These are phyloP conservation scores for Erodium trifolium DNA, from an alignment of 441 rosid species.

Conservation along the genomic window DNA sequence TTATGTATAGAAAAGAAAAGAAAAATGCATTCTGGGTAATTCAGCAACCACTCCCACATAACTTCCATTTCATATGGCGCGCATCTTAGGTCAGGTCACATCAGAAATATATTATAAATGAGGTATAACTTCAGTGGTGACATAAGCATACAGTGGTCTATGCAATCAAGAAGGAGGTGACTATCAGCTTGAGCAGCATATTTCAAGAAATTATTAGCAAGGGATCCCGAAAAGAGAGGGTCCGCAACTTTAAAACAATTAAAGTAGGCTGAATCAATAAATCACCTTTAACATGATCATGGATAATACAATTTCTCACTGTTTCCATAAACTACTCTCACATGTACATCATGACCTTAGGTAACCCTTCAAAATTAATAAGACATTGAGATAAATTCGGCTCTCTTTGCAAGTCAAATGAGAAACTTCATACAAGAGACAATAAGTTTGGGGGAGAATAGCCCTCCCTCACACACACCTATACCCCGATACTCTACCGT, in stretches of 20 bases:
- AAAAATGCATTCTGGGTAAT: too few relatives aligned
- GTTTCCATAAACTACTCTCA: not conserved
- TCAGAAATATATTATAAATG: not conserved
- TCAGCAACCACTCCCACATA: not conserved
- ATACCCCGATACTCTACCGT: too few relatives aligned
- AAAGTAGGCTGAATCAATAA: not conserved
- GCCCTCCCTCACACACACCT: too few relatives aligned
- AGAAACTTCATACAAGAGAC: not conserved
- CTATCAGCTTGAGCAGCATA: not conserved
- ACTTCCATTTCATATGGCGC: too few relatives aligned
- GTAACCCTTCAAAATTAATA: not conserved
- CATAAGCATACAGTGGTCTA: not conserved
- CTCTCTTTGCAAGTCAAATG: not conserved
- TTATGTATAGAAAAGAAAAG: conserved; percentile 37
- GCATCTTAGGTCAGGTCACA: too few relatives aligned
- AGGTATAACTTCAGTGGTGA: not conserved
- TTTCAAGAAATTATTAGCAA: not conserved
- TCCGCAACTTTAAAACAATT: not conserved
- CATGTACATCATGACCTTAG: not conserved
- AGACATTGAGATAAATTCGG: not conserved
- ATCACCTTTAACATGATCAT: not conserved
- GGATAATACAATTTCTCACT: not conserved
- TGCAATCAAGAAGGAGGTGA: not conserved
- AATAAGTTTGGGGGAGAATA: too few relatives aligned
- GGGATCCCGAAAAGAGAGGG: not conserved